Evolutionary conservation across 371 early-diverging fungal genomes (phyloP).

Genomic region (Batrachochytrium dendrobatidis): DNA sequence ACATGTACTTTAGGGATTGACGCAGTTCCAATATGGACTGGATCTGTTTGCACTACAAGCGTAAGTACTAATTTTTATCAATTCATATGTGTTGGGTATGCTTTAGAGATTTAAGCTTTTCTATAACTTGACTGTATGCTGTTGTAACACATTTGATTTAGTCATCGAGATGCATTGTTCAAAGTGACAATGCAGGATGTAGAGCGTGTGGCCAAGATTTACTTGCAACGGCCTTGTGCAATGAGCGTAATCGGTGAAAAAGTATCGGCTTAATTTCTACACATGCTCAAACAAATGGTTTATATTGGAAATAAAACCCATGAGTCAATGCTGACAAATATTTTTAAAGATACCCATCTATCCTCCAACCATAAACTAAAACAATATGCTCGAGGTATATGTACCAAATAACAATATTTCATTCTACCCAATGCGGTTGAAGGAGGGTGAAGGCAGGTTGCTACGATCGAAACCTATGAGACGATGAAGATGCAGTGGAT

Average conservation of each 20-base stretch:
- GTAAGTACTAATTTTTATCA: constrained; percentile 34
- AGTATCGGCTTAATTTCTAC: too few relatives aligned
- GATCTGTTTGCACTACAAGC: constrained; percentile 80
- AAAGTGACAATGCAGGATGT: constrained; percentile 63
- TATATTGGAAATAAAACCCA: too few relatives aligned
- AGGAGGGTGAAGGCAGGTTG: too few relatives aligned
- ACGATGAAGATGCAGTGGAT: too few relatives aligned
- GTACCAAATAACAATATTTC: too few relatives aligned
- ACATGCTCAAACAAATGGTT: too few relatives aligned
- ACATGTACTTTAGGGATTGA: constrained; percentile 46
- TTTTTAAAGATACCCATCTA: too few relatives aligned
- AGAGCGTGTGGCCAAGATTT: constrained; percentile 61
- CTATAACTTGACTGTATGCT: neutral
- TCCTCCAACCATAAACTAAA: too few relatives aligned
- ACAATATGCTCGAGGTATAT: too few relatives aligned
- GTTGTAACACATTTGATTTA: constrained; percentile 17
- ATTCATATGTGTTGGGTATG: neutral
- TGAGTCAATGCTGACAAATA: too few relatives aligned
- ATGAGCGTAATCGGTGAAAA: neutral
- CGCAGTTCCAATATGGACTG: constrained; percentile 65
- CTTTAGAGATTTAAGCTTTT: constrained; percentile 6
- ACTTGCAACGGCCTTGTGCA: constrained; percentile 32
- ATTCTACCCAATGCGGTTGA: too few relatives aligned
- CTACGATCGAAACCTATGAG: too few relatives aligned
- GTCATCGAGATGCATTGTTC: constrained; percentile 70